Conservation (phyloP, 2,329 filamentous ascomycete species). For the Verticillium tricorpus region DNA sequence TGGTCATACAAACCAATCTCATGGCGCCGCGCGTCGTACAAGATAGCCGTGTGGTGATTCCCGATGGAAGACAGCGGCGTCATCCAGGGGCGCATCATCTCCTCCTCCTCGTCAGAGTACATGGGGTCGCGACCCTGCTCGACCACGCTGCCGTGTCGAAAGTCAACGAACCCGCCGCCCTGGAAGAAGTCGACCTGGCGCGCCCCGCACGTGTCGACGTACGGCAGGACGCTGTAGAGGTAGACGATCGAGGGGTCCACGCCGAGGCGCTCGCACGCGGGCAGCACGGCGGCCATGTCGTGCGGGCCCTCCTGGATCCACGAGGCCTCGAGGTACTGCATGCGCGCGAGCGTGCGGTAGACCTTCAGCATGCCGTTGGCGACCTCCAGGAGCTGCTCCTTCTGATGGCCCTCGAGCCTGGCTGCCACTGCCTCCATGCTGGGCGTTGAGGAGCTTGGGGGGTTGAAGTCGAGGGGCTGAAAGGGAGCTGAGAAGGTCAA, state of each 20-base stretch:
- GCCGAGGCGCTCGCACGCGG: conserved; percentile 9
- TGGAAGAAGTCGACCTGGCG: conserved; percentile 8
- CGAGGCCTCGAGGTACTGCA: conserved; percentile 18
- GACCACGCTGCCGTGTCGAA: too few relatives aligned
- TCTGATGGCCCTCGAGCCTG: not conserved
- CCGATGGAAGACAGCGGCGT: too few relatives aligned
- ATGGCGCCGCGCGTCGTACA: too few relatives aligned
- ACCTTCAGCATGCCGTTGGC: conserved; percentile 22
- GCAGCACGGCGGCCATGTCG: too few relatives aligned
- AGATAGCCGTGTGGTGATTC: too few relatives aligned
- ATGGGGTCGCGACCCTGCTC: too few relatives aligned
- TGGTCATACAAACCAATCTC: not conserved
- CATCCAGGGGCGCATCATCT: too few relatives aligned
- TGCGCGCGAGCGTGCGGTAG: conserved; percentile 20
- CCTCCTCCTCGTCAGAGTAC: too few relatives aligned
- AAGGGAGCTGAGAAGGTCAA: not conserved
- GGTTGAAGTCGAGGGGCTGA: not conserved
- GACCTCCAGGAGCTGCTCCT: conserved; percentile 17
- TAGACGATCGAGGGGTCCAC: conserved; percentile 17
- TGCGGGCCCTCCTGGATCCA: conserved; percentile 9
- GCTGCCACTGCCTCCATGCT: not conserved
- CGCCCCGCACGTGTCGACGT: too few relatives aligned
- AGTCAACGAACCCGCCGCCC: too few relatives aligned
- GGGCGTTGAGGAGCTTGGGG: too few relatives aligned
- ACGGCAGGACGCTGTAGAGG: conserved; percentile 19